Base-by-base conservation (phyloP, 306 rosid genomes). In the Ziziphus jujuba region DNA sequence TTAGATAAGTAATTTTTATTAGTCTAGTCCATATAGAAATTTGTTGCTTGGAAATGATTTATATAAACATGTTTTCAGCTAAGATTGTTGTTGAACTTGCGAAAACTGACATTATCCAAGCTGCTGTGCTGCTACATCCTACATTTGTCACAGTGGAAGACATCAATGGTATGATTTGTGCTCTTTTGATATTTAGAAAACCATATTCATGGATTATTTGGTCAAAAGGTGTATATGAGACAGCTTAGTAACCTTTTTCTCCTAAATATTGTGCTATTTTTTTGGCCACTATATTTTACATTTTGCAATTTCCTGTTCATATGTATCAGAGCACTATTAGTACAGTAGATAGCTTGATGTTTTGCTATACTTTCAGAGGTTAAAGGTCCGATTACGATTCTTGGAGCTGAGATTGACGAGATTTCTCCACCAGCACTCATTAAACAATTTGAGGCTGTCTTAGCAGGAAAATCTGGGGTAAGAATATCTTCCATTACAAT, bases 91-190 rank as follows among this genome's bases (percentile, higher is more conserved):
- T 74, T 72, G 82, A 81, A 35, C 92, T 89, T 45, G 75, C 81
- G 0, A 89, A 81, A 69, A 44, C 55, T 6, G 55, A 61, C 76
- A 62, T 61, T 43, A 77, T 87, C 52, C 77, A 79, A 62, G 85
- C 89, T 69, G 95, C 70, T 40, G 95, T 80, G 68, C 66, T 84
- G n/a, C 72, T 84, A 7, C 96, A 87, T 77, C 98, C 97, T 23
- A 68, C 96, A 48, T 71, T 79, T 53, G 83, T 89, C 66, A 35
- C 85, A 17, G 23, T 87, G 59, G 95, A 87, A 22, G 98, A 92
- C 70, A 75, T 84, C 54, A 79, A 79, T 44, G 85, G 96, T 92
- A 77, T 48, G 80, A 34, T 70, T 78, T 35, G 20, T 54, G 19
- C 34, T 35, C 36, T 62, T 2, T 13, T 22, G n/a, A 9, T 16